Evolutionary conservation across 169 alveolate genomes (phyloP).

Genomic region (Cryptosporidium felis): DNA sequence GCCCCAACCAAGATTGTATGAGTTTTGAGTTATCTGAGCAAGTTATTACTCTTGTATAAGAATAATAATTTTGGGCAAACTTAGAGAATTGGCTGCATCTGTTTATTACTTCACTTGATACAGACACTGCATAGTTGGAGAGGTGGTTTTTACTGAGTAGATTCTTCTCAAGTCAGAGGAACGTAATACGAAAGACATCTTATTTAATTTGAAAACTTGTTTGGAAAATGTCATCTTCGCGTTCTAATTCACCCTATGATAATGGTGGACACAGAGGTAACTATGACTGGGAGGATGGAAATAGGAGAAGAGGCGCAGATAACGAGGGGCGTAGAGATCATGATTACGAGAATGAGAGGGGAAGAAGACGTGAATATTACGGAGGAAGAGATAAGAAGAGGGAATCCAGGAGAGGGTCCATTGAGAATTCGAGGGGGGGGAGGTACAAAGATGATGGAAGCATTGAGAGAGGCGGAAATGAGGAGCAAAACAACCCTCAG

Average conservation of each 20-base stretch:
- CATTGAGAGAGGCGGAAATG: neutral
- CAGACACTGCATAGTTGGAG: neutral
- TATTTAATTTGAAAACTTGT: neutral
- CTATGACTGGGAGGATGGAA: conserved; percentile 51
- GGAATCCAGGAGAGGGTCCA: conserved; percentile 8
- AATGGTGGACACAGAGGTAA: conserved; percentile 5
- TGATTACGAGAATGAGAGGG: conserved; percentile 9
- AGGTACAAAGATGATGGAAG: conserved; percentile 21
- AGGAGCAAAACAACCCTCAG: conserved; percentile 3
- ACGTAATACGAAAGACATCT: neutral
- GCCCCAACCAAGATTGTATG: neutral
- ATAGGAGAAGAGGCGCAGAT: conserved; percentile 21
- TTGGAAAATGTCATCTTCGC: conserved; percentile 56
- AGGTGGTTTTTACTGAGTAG: neutral
- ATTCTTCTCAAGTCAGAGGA: conserved; percentile 1
- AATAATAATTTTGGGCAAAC: neutral
- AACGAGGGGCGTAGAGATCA: conserved; percentile 33
- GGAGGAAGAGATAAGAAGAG: neutral
- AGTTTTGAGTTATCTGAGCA: neutral
- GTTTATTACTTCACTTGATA: neutral
- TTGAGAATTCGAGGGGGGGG: neutral
- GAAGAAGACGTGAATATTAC: conserved; percentile 36
- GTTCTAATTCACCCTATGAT: conserved; percentile 63
- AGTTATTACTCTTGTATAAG: neutral
- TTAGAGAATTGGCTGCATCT: neutral